Percentiles rank a stretch among this genome's conserved stretches.
Evolutionary conservation across 2,329 filamentous ascomycete genomes (phyloP).

Genomic region (Phialemoniopsis sp.): DNA sequence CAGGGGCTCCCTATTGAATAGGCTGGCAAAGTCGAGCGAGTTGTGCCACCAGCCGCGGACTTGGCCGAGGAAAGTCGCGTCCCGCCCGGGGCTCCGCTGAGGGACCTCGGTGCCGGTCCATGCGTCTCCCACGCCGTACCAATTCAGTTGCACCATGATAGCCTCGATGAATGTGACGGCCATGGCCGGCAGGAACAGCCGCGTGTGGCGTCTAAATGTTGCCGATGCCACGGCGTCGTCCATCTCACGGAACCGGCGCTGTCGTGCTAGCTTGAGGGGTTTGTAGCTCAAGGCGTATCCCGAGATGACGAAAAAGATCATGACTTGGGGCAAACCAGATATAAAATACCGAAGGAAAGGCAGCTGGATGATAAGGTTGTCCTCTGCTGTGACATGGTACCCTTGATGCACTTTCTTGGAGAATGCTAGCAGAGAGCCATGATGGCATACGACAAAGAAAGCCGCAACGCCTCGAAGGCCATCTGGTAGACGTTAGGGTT

Average conservation of each 20-base stretch:
- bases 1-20: neutral
- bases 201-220: slow-evolving; percentile 12
- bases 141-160: slow-evolving; percentile 5
- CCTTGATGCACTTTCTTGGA: slow-evolving; percentile 19
- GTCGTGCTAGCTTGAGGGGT: slow-evolving; percentile 11
- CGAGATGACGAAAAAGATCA: slow-evolving; percentile 44
- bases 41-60: slow-evolving; percentile 6
- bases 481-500: slow-evolving; percentile 22
- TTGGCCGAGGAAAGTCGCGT: slow-evolving; percentile 2
- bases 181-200: slow-evolving; percentile 12
- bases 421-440: slow-evolving; percentile 27
- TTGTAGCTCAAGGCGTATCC: slow-evolving; percentile 16
- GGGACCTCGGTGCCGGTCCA: slow-evolving; percentile 6
- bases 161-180: slow-evolving; percentile 6
- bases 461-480: slow-evolving; percentile 52
- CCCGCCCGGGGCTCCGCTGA: slow-evolving; percentile 6
- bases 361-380: slow-evolving; percentile 21
- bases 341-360: slow-evolving; percentile 29
- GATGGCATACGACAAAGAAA: slow-evolving; percentile 48
- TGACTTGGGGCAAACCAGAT: slow-evolving; percentile 29
- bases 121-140: slow-evolving; percentile 5
- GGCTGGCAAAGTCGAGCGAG: slow-evolving; percentile 6
- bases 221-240: slow-evolving; percentile 9
- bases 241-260: slow-evolving; percentile 6
- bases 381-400: slow-evolving; percentile 12